Evolutionary conservation across 1,139 yeast species (phyloP).

Genomic region (Candida freyschussii): DNA sequence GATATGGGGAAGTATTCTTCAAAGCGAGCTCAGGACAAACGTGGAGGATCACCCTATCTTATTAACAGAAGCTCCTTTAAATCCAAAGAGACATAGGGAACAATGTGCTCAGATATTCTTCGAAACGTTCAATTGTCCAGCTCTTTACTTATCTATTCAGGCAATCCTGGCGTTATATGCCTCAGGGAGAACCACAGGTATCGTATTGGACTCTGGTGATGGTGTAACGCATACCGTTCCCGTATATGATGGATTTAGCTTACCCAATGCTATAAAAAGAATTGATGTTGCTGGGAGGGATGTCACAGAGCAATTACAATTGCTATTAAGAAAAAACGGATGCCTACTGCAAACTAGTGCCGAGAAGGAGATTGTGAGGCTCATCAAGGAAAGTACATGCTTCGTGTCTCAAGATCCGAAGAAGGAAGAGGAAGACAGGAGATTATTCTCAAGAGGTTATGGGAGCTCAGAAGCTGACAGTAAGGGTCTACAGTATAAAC

Average conservation of each 20-base stretch:
- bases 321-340: conserved; percentile 65
- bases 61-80: conserved; percentile 86
- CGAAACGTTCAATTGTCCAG: conserved; percentile 84
- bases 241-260: conserved; percentile 80
- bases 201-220: conserved; percentile 86
- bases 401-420: conserved; percentile 65
- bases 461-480: conserved; percentile 15
- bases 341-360: conserved; percentile 59
- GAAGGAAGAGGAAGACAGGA: conserved; percentile 60
- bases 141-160: conserved; percentile 76
- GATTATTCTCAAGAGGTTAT: conserved; percentile 23
- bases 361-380: conserved; percentile 76
- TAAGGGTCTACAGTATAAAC: conserved; percentile 42
- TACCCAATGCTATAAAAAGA: conserved; percentile 68
- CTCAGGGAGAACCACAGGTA: conserved; percentile 86
- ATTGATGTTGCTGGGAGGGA: conserved; percentile 87
- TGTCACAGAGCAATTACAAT: conserved; percentile 68
- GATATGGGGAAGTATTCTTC: conserved; percentile 63
- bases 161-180: conserved; percentile 85
- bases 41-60: conserved; percentile 82
- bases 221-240: conserved; percentile 90
- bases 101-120: conserved; percentile 72
- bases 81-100: conserved; percentile 68
- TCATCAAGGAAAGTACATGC: conserved; percentile 72
- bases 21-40: conserved; percentile 59